phyloP scores from a whole-genome alignment of 2,329 filamentous ascomycete species.

The Penicillium glabrum region DNA sequence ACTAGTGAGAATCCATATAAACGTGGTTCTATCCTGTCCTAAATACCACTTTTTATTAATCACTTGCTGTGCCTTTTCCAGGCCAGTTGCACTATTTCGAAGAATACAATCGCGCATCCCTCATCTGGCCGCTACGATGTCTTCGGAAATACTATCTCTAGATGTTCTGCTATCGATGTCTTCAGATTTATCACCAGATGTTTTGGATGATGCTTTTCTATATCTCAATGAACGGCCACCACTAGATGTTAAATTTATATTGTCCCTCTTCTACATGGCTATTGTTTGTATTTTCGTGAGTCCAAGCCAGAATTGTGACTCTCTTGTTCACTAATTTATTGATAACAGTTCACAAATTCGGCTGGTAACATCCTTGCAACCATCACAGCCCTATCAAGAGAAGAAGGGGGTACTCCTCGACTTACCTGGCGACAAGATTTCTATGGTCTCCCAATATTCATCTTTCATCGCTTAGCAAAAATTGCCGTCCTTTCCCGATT shows the following conservation, averaged over 20 bases:
- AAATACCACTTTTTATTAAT: background rate
- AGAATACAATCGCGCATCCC: too few species aligned
- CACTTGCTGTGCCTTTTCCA: too few species aligned
- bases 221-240: background rate
- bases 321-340: background rate
- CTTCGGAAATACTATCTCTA: too few species aligned
- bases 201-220: background rate
- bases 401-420: background rate
- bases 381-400: background rate
- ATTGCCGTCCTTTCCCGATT: background rate
- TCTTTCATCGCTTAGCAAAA: background rate
- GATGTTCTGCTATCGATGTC: background rate
- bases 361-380: background rate
- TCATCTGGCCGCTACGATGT: too few species aligned
- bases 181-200: background rate
- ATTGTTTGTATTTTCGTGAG: background rate
- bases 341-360: background rate
- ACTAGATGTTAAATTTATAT: background rate
- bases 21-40: too few species aligned
- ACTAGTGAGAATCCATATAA: too few species aligned
- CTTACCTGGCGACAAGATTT: background rate
- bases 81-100: too few species aligned
- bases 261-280: accelerated
- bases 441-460: background rate
- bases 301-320: background rate